Base-by-base conservation (phyloP, 768 basidiomycete genomes). In the Russula sp. region DNA sequence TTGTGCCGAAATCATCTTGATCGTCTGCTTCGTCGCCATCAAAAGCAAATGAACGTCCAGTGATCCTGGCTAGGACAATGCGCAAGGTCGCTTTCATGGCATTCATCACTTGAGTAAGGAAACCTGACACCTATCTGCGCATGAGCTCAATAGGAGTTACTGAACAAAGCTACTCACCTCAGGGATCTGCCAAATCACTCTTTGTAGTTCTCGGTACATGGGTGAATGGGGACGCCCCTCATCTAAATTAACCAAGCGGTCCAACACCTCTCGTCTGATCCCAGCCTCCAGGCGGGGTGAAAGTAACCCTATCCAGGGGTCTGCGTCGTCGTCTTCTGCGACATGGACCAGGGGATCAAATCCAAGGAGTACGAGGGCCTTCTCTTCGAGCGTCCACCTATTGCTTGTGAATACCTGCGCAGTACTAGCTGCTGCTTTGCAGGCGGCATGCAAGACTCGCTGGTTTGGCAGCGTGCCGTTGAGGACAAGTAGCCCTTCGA, bases 401-500 rank as follows among this genome's bases (percentile, higher is more conserved):
- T 72, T 65, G 45, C 73, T 70, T 32, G 75, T 70, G 20, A 79
- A 61, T 63, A 83, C 66, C 18, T 80, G 72, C 38, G 75, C 66
- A 16, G 79, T 70, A 41, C 77, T 67, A 1, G 71, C 60, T 5
- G 83, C 64, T 1, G 84, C 69, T 66, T 83, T 83, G 65, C 82
- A 82, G 0, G 89, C 85, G 0, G 75, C 75, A 65, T 87, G 84
- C 3, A 93, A 68, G n/a, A 85, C 80, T 5, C 81, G 79, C 50
- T 80, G 73, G 65, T 86, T 88, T 2, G 80, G 72, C 29, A 78
- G 75, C 2, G 77, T 82, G 16, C 89, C 90, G 59, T 90, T 93
- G 55, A 84, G 66, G 8, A 79, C 69, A 7, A 93, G 78, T 1
- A 83, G 66, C 3, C 82, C 80, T 70, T 93, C 87, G 67, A 90